Evolutionary conservation across 441 rosid genomes (phyloP).

Genomic region (Melianthus villosus): DNA sequence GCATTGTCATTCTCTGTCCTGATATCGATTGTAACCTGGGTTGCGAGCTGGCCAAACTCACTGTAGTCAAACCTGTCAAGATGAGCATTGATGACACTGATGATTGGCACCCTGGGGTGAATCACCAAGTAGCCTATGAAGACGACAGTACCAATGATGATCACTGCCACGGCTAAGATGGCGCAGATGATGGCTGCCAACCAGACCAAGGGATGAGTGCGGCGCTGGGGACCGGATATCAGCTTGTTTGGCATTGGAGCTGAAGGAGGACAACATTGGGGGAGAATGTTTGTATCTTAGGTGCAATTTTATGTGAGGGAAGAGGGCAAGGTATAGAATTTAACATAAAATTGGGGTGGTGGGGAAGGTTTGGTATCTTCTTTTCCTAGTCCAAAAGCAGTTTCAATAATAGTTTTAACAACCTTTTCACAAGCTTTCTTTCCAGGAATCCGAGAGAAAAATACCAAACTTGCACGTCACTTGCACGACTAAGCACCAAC

Average conservation of each 20-base stretch:
- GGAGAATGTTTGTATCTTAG: no score
- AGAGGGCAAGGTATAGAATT: conserved; percentile 11
- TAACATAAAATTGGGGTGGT: conserved; percentile 15
- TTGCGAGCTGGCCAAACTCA: conserved; percentile 24
- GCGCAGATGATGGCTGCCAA: conserved; percentile 50
- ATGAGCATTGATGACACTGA: conserved; percentile 35
- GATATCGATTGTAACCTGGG: conserved; percentile 36
- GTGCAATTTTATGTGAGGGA: no score
- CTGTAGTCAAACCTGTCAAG: conserved; percentile 32
- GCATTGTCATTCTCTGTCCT: conserved; percentile 45
- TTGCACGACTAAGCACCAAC: conserved; percentile 6
- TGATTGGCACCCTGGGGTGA: conserved; percentile 63
- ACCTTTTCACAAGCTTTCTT: no score
- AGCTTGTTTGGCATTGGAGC: not conserved
- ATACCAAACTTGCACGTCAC: conserved; percentile 29
- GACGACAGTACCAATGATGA: conserved; percentile 35
- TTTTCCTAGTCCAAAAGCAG: no score
- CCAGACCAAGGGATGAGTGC: conserved; percentile 48
- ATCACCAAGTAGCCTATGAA: conserved; percentile 51
- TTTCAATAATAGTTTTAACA: no score
- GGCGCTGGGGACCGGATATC: not conserved
- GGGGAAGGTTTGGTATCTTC: conserved; percentile 70
- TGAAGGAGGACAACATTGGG: no score
- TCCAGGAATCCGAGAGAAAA: conserved; percentile 12
- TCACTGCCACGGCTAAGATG: conserved; percentile 34